These are phyloP conservation scores for Castanea crenata DNA, from an alignment of 306 rosid genomes.

Conservation along the genomic window DNA sequence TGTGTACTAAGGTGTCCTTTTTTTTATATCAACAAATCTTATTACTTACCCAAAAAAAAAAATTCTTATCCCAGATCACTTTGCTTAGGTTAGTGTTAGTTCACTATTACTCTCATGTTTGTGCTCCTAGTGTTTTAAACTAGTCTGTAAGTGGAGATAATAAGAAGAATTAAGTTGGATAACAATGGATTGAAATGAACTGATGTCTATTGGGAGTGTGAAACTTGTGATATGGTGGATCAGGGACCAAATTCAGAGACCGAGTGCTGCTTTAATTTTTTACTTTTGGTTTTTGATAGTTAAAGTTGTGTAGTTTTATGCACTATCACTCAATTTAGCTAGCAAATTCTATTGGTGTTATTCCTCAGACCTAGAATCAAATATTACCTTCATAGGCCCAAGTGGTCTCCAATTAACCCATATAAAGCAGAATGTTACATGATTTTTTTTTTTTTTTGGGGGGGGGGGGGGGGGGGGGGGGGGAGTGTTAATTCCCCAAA, in stretches of 20 bases:
- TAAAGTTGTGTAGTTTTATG: background rate
- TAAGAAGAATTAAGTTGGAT: background rate
- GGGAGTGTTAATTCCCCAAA: background rate
- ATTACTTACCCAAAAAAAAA: too few relatives aligned
- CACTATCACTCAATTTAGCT: background rate
- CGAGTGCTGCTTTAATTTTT: background rate
- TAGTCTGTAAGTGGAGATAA: background rate
- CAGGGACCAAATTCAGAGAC: background rate
- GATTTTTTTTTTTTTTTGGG: background rate
- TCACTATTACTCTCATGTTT: background rate
- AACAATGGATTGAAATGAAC: background rate
- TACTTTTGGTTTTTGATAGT: background rate
- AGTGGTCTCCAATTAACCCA: background rate
- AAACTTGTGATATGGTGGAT: background rate
- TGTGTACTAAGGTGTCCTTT: too few relatives aligned
- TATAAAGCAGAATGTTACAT: background rate
- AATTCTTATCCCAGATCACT: background rate
- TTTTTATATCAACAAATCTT: too few relatives aligned
- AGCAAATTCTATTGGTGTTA: background rate
- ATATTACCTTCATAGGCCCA: background rate
- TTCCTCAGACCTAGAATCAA: background rate
- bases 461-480: background rate
- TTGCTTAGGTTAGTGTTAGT: background rate
- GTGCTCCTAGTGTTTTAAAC: constrained; percentile 13
- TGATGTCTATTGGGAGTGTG: background rate